Percentiles rank a stretch among this genome's conserved stretches.
Evolutionary conservation across 768 basidiomycete species (phyloP).

Genomic region (Serendipita sp.): DNA sequence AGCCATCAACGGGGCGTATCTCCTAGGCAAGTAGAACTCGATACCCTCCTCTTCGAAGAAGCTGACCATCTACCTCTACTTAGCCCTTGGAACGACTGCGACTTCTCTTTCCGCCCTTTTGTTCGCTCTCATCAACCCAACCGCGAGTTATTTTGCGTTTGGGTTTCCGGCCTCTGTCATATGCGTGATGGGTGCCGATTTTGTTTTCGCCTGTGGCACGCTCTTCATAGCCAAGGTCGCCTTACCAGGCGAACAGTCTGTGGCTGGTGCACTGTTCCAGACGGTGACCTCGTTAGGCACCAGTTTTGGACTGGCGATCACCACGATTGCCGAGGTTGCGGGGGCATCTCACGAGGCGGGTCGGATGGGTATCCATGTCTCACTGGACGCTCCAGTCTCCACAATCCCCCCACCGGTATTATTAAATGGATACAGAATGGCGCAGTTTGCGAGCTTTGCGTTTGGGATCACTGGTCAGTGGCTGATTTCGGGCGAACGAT

Average conservation of each 20-base stretch:
- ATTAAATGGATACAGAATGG: constrained; percentile 41
- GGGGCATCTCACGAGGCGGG: constrained; percentile 24
- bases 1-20: constrained; percentile 35
- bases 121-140: constrained; percentile 48
- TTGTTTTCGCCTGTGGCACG: constrained; percentile 56
- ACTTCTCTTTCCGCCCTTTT: constrained; percentile 44
- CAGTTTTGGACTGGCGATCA: constrained; percentile 51
- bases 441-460: constrained; percentile 47
- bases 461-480: constrained; percentile 43
- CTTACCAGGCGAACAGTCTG: constrained; percentile 52
- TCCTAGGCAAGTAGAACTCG: constrained; percentile 32
- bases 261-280: constrained; percentile 61
- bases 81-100: constrained; percentile 37
- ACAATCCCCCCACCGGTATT: constrained; percentile 22
- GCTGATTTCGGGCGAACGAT: not conserved
- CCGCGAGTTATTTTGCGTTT: constrained; percentile 52
- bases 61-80: not conserved
- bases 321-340: constrained; percentile 53
- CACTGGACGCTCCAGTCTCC: constrained; percentile 16
- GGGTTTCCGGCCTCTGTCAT: constrained; percentile 53
- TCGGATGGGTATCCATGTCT: constrained; percentile 19
- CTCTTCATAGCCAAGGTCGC: constrained; percentile 57
- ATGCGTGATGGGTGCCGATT: constrained; percentile 60
- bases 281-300: constrained; percentile 64
- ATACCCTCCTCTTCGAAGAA: not conserved